Evolutionary conservation across 768 basidiomycete species (phyloP).

Genomic region (Kwoniella botswanensis): DNA sequence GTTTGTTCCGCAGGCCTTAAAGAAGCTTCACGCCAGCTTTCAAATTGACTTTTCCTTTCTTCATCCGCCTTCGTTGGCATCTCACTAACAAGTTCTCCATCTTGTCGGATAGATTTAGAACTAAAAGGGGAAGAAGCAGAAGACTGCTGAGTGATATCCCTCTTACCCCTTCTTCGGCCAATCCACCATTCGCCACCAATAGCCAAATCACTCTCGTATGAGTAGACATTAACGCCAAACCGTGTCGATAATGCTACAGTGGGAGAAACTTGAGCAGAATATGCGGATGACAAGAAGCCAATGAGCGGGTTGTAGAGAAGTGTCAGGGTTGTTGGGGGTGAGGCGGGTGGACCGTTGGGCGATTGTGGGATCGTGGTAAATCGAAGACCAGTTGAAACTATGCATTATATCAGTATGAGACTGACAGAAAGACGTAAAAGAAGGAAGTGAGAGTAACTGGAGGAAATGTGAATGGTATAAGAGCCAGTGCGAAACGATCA

Average conservation of each 20-base stretch:
- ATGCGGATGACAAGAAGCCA: slow-evolving; percentile 88
- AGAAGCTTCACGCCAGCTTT: slow-evolving; percentile 20
- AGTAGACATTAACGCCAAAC: slow-evolving; percentile 96
- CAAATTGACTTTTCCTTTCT: slow-evolving; percentile 10
- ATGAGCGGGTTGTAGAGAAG: slow-evolving; percentile 95
- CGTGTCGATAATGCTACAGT: slow-evolving; percentile 82
- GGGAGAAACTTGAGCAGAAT: slow-evolving; percentile 82
- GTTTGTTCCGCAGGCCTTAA: slow-evolving; percentile 12
- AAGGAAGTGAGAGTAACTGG: no score
- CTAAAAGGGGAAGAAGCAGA: neutral
- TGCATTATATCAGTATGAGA: no score
- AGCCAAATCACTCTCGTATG: slow-evolving; percentile 94
- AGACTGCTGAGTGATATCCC: slow-evolving; percentile 19
- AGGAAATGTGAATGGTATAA: neutral
- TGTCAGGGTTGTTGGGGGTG: slow-evolving; percentile 91
- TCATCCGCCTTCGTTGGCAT: neutral
- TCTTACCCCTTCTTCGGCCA: slow-evolving; percentile 62
- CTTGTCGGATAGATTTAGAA: neutral
- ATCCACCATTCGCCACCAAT: slow-evolving; percentile 98
- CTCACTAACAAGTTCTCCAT: neutral
- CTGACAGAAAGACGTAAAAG: no score
- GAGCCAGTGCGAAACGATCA: neutral
- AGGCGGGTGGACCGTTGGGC: slow-evolving; percentile 56
- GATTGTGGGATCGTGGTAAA: slow-evolving; percentile 83
- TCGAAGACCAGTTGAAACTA: slow-evolving; percentile 91